These are phyloP conservation scores for Ochetophila trinervis DNA, from an alignment of 306 rosid species.

Conservation along the genomic window DNA sequence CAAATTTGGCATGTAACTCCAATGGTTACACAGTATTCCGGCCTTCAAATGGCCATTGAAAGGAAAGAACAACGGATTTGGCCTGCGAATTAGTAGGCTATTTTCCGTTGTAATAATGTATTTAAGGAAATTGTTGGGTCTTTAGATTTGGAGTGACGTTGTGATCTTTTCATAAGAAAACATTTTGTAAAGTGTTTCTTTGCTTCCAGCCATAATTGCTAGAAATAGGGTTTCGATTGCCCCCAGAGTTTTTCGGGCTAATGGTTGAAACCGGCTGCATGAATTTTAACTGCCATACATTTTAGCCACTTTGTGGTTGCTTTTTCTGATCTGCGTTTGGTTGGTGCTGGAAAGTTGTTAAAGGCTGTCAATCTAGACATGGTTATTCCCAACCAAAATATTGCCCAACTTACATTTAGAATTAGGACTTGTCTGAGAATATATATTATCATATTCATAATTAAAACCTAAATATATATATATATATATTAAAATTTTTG, in stretches of 20 bases:
- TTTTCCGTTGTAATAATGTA: conserved; percentile 62
- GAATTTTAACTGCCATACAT: not conserved
- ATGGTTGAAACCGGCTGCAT: conserved; percentile 23
- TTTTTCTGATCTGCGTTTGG: not conserved
- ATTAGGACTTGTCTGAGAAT: no score
- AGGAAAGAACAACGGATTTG: conserved; percentile 30
- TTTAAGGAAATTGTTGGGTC: conserved; percentile 54
- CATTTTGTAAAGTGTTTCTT: conserved; percentile 77
- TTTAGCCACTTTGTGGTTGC: conserved; percentile 4
- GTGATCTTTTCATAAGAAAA: conserved; percentile 66
- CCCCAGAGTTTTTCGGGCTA: conserved; percentile 23
- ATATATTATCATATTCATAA: no score
- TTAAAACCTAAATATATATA: no score
- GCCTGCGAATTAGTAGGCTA: conserved; percentile 36
- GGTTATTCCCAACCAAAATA: no score
- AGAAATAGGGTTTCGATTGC: conserved; percentile 28
- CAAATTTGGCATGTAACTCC: conserved; percentile 55
- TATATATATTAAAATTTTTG: no score
- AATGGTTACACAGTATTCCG: conserved; percentile 81
- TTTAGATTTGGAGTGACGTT: conserved; percentile 76
- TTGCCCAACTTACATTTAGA: no score
- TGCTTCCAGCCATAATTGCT: conserved; percentile 39
- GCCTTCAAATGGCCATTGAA: conserved; percentile 77
- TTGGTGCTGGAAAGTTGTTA: no score
- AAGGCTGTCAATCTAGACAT: no score